Conservation (phyloP, 257 asterid genomes). For the Datura wrightii region DNA sequence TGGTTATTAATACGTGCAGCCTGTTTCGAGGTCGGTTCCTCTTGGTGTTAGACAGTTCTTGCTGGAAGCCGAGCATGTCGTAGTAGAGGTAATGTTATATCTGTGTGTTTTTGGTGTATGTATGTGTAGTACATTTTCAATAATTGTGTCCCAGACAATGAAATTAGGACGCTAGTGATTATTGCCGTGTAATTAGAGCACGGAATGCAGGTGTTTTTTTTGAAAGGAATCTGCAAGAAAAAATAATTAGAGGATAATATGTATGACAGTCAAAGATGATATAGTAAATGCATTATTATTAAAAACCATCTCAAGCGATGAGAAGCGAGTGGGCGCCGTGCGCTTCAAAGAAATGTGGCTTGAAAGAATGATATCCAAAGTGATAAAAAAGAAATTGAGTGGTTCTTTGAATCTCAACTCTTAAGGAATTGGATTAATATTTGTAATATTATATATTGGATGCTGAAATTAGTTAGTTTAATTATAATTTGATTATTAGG, state of each 20-base stretch:
- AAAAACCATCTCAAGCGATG: neutral
- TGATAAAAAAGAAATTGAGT: neutral
- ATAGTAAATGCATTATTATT: neutral
- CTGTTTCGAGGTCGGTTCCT: conserved; percentile 70
- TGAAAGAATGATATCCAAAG: conserved; percentile 1
- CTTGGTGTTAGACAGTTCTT: conserved; percentile 65
- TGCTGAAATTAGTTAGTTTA: neutral
- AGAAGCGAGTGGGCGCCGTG: neutral
- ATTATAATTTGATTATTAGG: neutral
- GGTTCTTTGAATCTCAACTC: neutral
- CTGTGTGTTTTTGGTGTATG: neutral
- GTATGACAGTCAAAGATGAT: neutral
- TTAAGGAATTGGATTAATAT: neutral
- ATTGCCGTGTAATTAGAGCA: neutral
- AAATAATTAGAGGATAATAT: neutral
- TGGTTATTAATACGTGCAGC: conserved; percentile 47
- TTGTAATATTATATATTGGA: neutral
- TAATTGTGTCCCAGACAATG: neutral
- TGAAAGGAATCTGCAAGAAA: neutral
- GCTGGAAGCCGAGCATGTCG: conserved; percentile 69
- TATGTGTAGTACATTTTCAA: conserved; percentile 13
- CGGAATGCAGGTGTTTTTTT: neutral
- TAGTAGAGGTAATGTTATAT: conserved; percentile 62
- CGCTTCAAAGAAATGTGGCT: neutral
- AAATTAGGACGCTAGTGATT: neutral